Percentiles rank a stretch among this genome's conserved stretches.
Evolutionary conservation across 495 filamentous ascomycete species (phyloP).

Genomic region (Daldinia loculata): DNA sequence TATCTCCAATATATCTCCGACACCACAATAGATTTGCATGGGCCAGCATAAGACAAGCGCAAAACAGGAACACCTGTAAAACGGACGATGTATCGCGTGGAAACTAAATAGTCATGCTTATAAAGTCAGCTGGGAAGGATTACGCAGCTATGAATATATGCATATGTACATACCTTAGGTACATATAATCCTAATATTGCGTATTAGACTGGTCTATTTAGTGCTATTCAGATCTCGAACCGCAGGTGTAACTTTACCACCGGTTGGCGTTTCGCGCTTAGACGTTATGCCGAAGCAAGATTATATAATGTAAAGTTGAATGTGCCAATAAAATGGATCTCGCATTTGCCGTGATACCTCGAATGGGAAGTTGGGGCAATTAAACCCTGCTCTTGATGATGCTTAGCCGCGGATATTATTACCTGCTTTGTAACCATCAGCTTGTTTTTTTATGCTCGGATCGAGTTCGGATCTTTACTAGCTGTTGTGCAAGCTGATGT

Average conservation of each 20-base stretch:
- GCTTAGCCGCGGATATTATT: conserved; percentile 23
- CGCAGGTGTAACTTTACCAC: not conserved
- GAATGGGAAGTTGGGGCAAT: conserved; percentile 17
- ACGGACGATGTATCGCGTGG: conserved; percentile 5
- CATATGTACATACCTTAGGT: too few species aligned
- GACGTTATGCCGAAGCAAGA: not conserved
- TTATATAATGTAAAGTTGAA: not conserved
- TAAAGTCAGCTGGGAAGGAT: not conserved
- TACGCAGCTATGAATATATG: not conserved
- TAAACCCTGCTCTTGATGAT: conserved; percentile 2
- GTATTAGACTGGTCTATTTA: too few species aligned
- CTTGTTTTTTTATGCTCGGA: not conserved
- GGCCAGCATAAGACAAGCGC: not conserved
- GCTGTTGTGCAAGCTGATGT: not conserved
- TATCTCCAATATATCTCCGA: conserved; percentile 10
- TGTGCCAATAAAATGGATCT: not conserved
- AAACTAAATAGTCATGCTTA: not conserved
- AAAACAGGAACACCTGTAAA: conserved; percentile 3
- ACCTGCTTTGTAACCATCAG: not conserved
- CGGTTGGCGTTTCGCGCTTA: not conserved
- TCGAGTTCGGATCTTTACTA: not conserved
- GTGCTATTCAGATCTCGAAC: not conserved
- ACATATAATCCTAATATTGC: too few species aligned
- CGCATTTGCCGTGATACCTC: conserved; percentile 2
- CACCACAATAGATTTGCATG: not conserved